Base-by-base conservation (phyloP, 805 yeast species). In the Pichia phayaonensis region DNA sequence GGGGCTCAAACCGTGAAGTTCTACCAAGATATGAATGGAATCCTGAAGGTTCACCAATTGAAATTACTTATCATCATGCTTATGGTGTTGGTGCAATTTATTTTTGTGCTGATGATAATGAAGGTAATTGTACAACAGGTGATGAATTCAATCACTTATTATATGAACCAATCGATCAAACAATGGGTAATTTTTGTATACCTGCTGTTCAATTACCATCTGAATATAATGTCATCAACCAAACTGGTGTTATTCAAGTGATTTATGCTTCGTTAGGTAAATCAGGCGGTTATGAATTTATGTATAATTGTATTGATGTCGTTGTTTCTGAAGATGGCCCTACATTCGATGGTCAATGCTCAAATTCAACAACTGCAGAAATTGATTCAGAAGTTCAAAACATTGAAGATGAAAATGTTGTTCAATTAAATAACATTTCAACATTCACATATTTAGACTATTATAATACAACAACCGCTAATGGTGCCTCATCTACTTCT, bases 271-370 rank as follows among this genome's bases (percentile, higher is more conserved):
- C 58, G 1, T 47, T 55, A 11, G 59, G 53, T 8, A 23, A 44
- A 6, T 49, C 50, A 8, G 59, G 58, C 11, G 58, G 52, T 27
- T 60, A 56, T 48, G 56, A 52, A 0, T 57, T 53, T 50, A 61
- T 63, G 61, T 63, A 58, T 53, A 64, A 64, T 50, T 65, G 67
- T 55, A 56, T 65, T 18, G 68, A 64, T 52, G 56, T 65, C 40
- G 47, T 53, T 20, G 59, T 65, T 45, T 51, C 58, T 41, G 49
- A 57, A 10, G 58, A 59, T 24, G 67, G 67, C 27, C 63, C 62
- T 21, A 23, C 18, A 4, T 64, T 42, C 40, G 54, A 62, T 46
- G 64, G 60, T 29, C 65, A 63, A 53, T 64, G 68, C 46, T 27
- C 62, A 8, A 64, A 63, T 49, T 50, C 61, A 4, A 54, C 66